Base-by-base conservation (phyloP, 176 grass and related monocot genomes). In the Musa schizocarpa region DNA sequence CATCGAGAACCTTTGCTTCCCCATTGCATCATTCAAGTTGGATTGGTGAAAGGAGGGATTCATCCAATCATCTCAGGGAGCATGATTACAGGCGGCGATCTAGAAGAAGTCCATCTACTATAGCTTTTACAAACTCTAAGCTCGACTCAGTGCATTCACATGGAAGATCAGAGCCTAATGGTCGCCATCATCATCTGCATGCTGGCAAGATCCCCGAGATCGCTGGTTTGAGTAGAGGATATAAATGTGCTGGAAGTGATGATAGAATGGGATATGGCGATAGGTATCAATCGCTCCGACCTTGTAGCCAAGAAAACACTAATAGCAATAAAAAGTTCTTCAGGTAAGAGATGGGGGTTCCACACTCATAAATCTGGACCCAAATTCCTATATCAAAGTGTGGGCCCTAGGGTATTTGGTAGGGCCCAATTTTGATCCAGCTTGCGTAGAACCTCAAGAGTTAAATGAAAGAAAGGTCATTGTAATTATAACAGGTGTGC, bases 21-120 rank as follows among this genome's bases (percentile, higher is more conserved):
- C 77, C 88, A 29, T 79, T 78, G 48, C 74, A 89, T 79, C 29
- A 71, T 76, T 84, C 86, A 53, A 81, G 88, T 71, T 98, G 94
- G 87, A 82, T 83, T 88, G 86, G 88, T 49, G 84, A 86, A 76
- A 94, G 95, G 82, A 92, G 78, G 7, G 66, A 72, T 64, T 88
- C 87, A 57, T 71, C 84, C 13, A 82, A 74, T 63, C 78, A 84
- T 83, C 69, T 84, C 74, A 81, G 83, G 83, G 83, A 85, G 79
- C 81, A 85, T 72, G 80, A 63, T 53, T 79, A 82, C 53, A 87
- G 83, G 75, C 82, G 24, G 49, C 81, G 70, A 81, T 85, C 87
- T 55, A 77, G 85, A 78, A 86, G 87, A 73, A 92, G 84, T 71
- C 77, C 83, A 58, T 57, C 66, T 19, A 51, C 13, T 2, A 85